phyloP scores from a whole-genome alignment of 495 filamentous ascomycete genomes.

The Penicillium daleae region DNA sequence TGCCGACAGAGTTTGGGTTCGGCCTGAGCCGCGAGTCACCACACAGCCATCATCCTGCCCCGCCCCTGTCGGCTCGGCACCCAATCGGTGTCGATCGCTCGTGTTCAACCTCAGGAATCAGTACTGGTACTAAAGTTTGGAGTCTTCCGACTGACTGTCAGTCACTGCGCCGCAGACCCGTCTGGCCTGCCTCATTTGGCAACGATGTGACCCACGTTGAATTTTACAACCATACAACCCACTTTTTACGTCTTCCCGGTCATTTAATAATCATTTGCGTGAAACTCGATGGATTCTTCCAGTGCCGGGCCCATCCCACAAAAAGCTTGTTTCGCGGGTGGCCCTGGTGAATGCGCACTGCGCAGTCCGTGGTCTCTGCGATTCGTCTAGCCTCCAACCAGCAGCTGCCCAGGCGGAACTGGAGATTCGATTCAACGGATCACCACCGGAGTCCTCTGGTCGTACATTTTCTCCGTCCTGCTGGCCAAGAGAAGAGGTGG shows the following conservation, averaged over 20 bases:
- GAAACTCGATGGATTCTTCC: background rate
- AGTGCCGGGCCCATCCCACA: constrained; percentile 17
- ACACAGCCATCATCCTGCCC: background rate
- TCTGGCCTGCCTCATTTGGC: constrained; percentile 12
- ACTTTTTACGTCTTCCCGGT: too few species aligned
- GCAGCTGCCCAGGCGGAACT: background rate
- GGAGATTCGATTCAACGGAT: background rate
- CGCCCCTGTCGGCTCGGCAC: constrained; percentile 18
- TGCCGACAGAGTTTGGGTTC: constrained; percentile 28
- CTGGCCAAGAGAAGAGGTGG: background rate
- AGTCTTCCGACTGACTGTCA: background rate
- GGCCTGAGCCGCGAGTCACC: constrained; percentile 28
- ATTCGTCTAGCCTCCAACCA: constrained; percentile 18
- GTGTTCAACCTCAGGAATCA: constrained; percentile 16
- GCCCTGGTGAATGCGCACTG: constrained; percentile 7
- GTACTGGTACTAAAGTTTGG: background rate
- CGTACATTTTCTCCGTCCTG: background rate
- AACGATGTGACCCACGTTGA: constrained; percentile 5
- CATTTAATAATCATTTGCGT: background rate
- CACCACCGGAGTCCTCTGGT: background rate
- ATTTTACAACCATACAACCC: background rate
- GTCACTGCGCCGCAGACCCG: background rate
- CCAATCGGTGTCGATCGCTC: constrained; percentile 32
- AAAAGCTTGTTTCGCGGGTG: constrained; percentile 31
- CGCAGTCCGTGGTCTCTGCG: background rate